phyloP scores from a whole-genome alignment of 208 protist genomes.

The Trypanosoma congolense region DNA sequence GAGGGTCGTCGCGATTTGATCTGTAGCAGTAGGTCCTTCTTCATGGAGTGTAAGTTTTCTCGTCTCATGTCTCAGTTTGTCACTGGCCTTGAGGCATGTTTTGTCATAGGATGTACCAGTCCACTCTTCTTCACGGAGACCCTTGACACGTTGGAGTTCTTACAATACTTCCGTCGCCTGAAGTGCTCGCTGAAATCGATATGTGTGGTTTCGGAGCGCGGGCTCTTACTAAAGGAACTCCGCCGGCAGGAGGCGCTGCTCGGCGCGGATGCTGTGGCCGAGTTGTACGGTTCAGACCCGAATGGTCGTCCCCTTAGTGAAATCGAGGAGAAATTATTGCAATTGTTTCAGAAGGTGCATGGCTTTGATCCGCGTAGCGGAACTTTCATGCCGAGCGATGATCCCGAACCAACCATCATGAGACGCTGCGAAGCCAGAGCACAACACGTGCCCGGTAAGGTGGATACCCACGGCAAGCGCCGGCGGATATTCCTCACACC shows the following conservation, averaged over 20 bases:
- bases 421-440: conserved; percentile 14
- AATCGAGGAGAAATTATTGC: conserved; percentile 70
- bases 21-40: conserved; percentile 80
- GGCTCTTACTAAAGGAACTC: conserved; percentile 59
- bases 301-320: conserved; percentile 79
- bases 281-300: conserved; percentile 40
- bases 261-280: conserved; percentile 41
- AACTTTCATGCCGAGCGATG: not conserved
- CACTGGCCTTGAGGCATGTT: conserved; percentile 78
- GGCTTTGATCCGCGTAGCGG: conserved; percentile 21
- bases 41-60: conserved; percentile 89
- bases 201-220: conserved; percentile 65
- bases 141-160: conserved; percentile 77
- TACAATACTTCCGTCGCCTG: conserved; percentile 81
- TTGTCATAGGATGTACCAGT: conserved; percentile 80
- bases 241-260: conserved; percentile 56
- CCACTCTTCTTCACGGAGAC: conserved; percentile 71
- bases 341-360: conserved; percentile 42
- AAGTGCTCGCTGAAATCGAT: conserved; percentile 50
- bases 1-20: conserved; percentile 68
- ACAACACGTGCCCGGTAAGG: conserved; percentile 12
- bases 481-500: conserved; percentile 82
- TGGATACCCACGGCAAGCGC: conserved; percentile 61
- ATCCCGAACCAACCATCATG: conserved; percentile 1
- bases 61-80: conserved; percentile 86